Base-by-base conservation (phyloP, 306 rosid genomes). In the Geum urbanum region DNA sequence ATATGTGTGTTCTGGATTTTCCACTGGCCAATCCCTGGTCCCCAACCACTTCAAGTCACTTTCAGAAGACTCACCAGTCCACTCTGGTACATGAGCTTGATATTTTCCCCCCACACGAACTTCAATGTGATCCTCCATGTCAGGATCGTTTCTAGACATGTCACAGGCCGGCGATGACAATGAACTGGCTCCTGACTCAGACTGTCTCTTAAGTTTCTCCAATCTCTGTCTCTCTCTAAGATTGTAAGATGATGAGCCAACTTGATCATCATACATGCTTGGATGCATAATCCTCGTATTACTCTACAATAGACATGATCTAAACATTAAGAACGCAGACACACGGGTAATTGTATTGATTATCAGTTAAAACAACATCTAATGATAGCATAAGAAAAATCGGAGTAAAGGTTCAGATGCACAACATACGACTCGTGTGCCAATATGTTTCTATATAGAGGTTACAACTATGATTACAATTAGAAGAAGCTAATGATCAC, bases 11-110 rank as follows among this genome's bases (percentile, higher is more conserved):
- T 78, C 86, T 10, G 39, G 54, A 27, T 63, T 79, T 50, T 73
- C 70, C 40, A 66, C 48, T 18, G 99, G 99, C 97, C 96, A 94
- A 77, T 76, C 52, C 73, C 1, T 78, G 64, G 81, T 79, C 45
- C 99, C 97, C 69, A 80, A 66, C 95, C 95, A 94, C 88, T 87
- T 94, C 15, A 80, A 49, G 70, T 89, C 88, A 57, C 95, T 86
- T 79, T 84, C 85, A 66, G 58, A 78, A 52, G 79, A 43, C 60
- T 27, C 10, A 49, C 78, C 84, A 18, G 78, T 86, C 96, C 97
- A 91, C 57, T 80, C 89, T 40, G 86, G 88, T 57, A 95, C 63
- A 24, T 66, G 27, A 74, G 87, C 95, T 86, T 95, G 95, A 81
- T 71, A 74, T 16, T 20, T 53, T 35, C 74, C 49, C 18, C 96